Evolutionary conservation across 495 filamentous ascomycete species (phyloP), one percentile per base, ranked within the genome.

Genomic region (Penicillium turbatum): DNA sequence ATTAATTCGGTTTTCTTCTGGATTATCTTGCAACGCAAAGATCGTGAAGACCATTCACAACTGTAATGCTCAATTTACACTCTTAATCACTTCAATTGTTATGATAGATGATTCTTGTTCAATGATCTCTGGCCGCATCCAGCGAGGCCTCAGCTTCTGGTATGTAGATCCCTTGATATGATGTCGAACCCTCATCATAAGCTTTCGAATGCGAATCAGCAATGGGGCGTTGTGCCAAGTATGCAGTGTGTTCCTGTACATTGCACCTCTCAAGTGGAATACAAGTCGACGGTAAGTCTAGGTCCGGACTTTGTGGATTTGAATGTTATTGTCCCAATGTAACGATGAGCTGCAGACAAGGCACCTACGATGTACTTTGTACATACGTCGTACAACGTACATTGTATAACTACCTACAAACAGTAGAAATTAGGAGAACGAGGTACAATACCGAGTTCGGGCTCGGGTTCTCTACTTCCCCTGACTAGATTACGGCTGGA

Each of bases 1-100:
- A 53, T 51, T 51, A 45, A 29, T 41, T 43, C 29, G 42, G 34
- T 21, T 50, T 13, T 52, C 44, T 51, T 48, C 27, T 54, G 46
- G 41, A 40, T 37, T 35, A 38, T 6, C 37, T 32, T 21, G 15
- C 9, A 26, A 35, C 21, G 15, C 9, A 26, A 35, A 2, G 4
- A 24, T 24, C 21, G 4, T 24, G 21, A 24, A 24, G 21, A 4
- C n/a, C n/a, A n/a, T 24, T 24, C 21, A 24, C 21, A 24, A 24
- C 4, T 24, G 21, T 4, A 24, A 24, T 24, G 21, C 21, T 4
- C 21, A 24, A 24, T 24, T 24, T 24, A 24, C 21, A 24, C 21
- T 24, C n/a, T n/a, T n/a, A 4, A 24, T 24, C 21, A 24, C 24
- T 30, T 44, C 26, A 17, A 17, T 30, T 27, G 41, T 44, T 44